phyloP scores from a whole-genome alignment of 768 basidiomycete genomes.

The Fomitopsis serialis region DNA sequence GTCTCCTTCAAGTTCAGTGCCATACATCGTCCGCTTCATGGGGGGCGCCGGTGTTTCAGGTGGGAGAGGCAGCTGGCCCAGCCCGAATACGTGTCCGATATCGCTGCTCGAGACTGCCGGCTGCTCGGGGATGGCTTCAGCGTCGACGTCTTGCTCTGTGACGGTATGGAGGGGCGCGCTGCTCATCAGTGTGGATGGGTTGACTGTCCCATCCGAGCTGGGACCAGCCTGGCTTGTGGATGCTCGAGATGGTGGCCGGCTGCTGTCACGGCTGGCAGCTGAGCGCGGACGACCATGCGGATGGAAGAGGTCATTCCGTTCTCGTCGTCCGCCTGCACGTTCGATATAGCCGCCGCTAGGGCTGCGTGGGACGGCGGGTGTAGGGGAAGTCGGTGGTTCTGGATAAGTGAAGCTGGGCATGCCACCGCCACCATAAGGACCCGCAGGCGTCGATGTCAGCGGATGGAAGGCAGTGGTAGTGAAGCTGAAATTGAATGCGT shows the following conservation, averaged over 20 bases:
- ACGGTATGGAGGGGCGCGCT: conserved; percentile 2
- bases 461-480: conserved; percentile 17
- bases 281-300: conserved; percentile 12
- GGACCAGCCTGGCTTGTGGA: conserved; percentile 2
- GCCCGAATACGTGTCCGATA: conserved; percentile 38
- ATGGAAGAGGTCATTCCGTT: conserved; percentile 21
- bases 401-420: conserved; percentile 25
- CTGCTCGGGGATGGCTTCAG: background rate
- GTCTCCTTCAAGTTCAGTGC: conserved; percentile 75
- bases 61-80: conserved; percentile 33
- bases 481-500: conserved; percentile 21
- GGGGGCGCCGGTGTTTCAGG: conserved; percentile 41
- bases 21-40: conserved; percentile 73
- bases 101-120: conserved; percentile 33
- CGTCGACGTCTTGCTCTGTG: background rate
- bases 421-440: conserved; percentile 1
- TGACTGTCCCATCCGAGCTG: conserved; percentile 6
- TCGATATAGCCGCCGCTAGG: conserved; percentile 18
- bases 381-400: conserved; percentile 54
- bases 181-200: conserved; percentile 10
- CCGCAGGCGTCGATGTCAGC: conserved; percentile 21
- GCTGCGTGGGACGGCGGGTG: conserved; percentile 34
- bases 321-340: conserved; percentile 18
- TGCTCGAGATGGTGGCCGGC: conserved; percentile 1
- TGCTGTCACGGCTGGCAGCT: conserved; percentile 1